Evolutionary conservation across 2,329 filamentous ascomycete species (phyloP).

Genomic region (Pseudogymnoascus sp.): DNA sequence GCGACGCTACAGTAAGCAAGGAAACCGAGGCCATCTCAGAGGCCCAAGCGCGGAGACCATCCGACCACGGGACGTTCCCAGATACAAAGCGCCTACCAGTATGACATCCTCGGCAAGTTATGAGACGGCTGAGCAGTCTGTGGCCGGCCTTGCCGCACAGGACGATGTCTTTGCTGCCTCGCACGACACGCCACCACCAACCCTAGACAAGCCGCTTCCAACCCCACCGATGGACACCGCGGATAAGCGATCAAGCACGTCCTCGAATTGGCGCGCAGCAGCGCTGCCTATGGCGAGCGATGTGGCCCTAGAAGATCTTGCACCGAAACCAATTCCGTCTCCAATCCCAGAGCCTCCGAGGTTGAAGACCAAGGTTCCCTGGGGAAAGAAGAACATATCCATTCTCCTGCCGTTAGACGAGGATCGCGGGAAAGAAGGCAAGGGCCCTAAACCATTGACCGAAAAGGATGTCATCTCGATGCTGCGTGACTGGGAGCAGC

Average conservation of each 20-base stretch:
- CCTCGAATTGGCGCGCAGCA: constrained; percentile 17
- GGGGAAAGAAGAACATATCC: constrained; percentile 68
- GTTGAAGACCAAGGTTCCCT: constrained; percentile 62
- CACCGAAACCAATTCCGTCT: constrained; percentile 13
- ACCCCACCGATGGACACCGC: not conserved
- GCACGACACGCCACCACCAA: constrained; percentile 1
- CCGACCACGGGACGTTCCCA: constrained; percentile 19
- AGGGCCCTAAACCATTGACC: constrained; percentile 45
- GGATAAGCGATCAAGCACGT: not conserved
- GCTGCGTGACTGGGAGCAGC: constrained; percentile 56
- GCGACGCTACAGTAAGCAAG: constrained; percentile 16
- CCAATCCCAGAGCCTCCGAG: constrained; percentile 42
- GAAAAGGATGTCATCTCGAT: constrained; percentile 51
- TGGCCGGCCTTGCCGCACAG: not conserved
- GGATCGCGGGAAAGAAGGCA: constrained; percentile 50
- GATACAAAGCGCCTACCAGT: constrained; percentile 9
- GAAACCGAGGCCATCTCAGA: constrained; percentile 23
- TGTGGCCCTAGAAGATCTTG: constrained; percentile 11
- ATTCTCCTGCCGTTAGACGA: constrained; percentile 63
- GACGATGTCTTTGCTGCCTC: constrained; percentile 6
- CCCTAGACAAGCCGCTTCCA: constrained; percentile 9
- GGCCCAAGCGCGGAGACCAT: constrained; percentile 25
- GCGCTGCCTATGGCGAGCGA: constrained; percentile 13
- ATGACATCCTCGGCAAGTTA: constrained; percentile 7
- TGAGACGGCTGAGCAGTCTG: constrained; percentile 5